phyloP scores from a whole-genome alignment of 495 filamentous ascomycete genomes.

The Tricharina praecox region DNA sequence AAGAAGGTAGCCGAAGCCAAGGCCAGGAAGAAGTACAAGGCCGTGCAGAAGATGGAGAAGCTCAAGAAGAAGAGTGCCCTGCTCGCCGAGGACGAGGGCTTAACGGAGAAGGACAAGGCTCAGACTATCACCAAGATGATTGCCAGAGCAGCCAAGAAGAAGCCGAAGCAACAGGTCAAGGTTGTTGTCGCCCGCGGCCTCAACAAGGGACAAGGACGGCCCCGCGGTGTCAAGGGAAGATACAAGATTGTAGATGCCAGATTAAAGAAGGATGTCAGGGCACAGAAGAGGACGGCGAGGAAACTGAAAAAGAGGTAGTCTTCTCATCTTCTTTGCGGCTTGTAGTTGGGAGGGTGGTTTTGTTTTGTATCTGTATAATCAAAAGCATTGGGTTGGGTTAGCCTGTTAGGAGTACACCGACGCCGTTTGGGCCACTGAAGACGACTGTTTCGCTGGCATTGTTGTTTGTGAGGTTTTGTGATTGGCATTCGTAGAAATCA shows the following conservation, averaged over 20 bases:
- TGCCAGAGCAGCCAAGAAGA: constrained; percentile 67
- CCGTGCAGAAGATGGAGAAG: constrained; percentile 77
- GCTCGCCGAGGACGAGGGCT: constrained; percentile 67
- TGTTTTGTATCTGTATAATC: no score
- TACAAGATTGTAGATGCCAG: constrained; percentile 98
- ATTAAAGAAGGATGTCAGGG: constrained; percentile 96
- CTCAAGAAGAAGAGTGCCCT: constrained; percentile 84
- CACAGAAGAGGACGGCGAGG: constrained; percentile 65
- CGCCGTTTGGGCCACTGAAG: no score
- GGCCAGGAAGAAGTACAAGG: constrained; percentile 90
- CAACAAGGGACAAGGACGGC: constrained; percentile 55
- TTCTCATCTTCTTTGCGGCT: no score
- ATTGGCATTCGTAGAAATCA: no score
- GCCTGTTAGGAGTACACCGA: no score
- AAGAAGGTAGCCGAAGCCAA: constrained; percentile 98
- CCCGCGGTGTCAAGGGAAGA: constrained; percentile 78
- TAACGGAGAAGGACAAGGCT: constrained; percentile 92
- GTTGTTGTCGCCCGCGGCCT: constrained; percentile 74
- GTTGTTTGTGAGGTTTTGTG: no score
- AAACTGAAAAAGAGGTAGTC: constrained; percentile 34
- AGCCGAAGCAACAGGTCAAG: constrained; percentile 64
- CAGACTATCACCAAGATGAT: constrained; percentile 66
- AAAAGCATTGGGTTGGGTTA: no score
- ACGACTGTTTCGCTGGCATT: no score
- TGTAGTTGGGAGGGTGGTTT: no score